Base-by-base conservation (phyloP, 2,329 filamentous ascomycete genomes). In the Paecilomyces variotii region DNA sequence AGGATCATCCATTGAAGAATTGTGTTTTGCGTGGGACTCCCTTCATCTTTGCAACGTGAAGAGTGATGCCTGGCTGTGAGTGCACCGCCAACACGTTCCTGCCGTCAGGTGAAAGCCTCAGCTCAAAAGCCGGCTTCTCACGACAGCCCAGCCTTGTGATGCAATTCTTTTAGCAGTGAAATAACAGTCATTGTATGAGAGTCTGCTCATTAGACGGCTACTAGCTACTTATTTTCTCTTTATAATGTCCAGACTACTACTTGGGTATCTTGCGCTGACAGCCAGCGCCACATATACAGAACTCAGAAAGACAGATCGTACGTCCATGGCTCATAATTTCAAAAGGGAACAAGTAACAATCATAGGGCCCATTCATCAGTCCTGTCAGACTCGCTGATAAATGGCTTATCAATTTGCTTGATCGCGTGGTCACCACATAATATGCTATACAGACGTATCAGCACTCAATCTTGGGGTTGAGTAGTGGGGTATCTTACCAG, bases 341-440 rank as follows among this genome's bases (percentile, higher is more conserved):
- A 45, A 27, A 52, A 52, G 12, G 50, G 24, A 52, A 28, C 27
- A 28, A 52, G 12, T 10, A 10, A n/a, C 28, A 24, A 39, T 75
- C 74, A 88, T 61, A 88, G 74, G 56, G 84, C 86, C 94, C 94
- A 99, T 68, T 96, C 91, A 58, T 87, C 84, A 62, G 79, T 78
- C 71, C 92, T 83, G 67, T 97, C 93, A 25, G 82, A 81, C 3
- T 82, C 77, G 35, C 82, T 84, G 58, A 97, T 84, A 70, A 99
- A 97, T 0, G 94, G 92, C 77, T 96, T 91, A 67, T 97, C 91
- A 59, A 99, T 90, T 68, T 89, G 84, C 78, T 92, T 95, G 69
- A 99, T 96, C 2, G 93, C 94, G 76, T 95, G 85, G 64, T 99
- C 94, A 70, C 91, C 92, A 74, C 94, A 99, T 24, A 99, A 78